Evolutionary conservation across 2,329 filamentous ascomycete species (phyloP).

Genomic region (Amylocarpus encephaloides): DNA sequence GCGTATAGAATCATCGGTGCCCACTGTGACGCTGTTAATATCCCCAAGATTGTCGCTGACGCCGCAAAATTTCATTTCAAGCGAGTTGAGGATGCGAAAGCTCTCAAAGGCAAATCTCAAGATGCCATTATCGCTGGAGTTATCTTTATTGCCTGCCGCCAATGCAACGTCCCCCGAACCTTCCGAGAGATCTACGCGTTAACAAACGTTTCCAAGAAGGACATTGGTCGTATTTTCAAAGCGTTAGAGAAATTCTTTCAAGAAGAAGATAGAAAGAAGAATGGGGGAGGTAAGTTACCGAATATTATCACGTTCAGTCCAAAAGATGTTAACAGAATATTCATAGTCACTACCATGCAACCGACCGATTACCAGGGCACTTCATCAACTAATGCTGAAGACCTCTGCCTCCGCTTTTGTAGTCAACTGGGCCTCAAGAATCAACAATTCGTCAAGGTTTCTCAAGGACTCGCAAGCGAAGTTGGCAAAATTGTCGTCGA

Average conservation of each 20-base stretch:
- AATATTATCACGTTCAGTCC: constrained; percentile 17
- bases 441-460: constrained; percentile 72
- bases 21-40: constrained; percentile 77
- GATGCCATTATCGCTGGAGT: constrained; percentile 93
- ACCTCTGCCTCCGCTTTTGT: constrained; percentile 86
- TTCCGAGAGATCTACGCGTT: constrained; percentile 93
- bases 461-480: constrained; percentile 69
- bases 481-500: constrained; percentile 67
- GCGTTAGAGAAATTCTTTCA: constrained; percentile 81
- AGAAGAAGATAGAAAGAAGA: constrained; percentile 58
- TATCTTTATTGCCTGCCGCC: constrained; percentile 95
- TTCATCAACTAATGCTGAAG: constrained; percentile 70
- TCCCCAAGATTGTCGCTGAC: constrained; percentile 75
- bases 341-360: constrained; percentile 20
- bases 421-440: constrained; percentile 69
- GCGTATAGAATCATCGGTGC: constrained; percentile 85
- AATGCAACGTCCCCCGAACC: constrained; percentile 77
- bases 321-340: constrained; percentile 27
- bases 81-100: constrained; percentile 82
- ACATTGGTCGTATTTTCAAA: constrained; percentile 95
- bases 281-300: constrained; percentile 45
- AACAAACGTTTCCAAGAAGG: constrained; percentile 93
- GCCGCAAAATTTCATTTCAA: constrained; percentile 95
- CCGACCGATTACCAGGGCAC: constrained; percentile 64
- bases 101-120: constrained; percentile 92